These are phyloP conservation scores for Cladosporium cucumerinum DNA, from an alignment of 2,329 filamentous ascomycete species.

Conservation along the genomic window DNA sequence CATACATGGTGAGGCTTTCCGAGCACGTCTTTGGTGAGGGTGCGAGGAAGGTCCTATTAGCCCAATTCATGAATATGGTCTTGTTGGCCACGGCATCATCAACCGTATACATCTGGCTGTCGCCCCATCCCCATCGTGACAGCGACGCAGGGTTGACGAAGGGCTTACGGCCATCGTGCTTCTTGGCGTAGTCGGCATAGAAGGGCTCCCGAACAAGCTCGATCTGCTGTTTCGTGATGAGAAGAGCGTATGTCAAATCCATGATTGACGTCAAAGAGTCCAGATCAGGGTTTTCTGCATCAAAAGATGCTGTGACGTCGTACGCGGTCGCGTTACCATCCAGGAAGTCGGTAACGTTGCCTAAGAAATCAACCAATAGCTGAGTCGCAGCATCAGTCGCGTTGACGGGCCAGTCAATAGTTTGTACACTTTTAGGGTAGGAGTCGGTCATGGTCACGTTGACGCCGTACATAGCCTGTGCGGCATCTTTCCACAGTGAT, in stretches of 20 bases:
- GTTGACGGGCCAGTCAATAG: constrained; percentile 38
- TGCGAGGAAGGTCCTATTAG: constrained; percentile 45
- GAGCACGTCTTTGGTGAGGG: constrained; percentile 46
- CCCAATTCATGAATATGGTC: constrained; percentile 49
- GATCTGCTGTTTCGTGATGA: constrained; percentile 46
- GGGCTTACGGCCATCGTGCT: constrained; percentile 42
- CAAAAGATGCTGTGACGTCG: constrained; percentile 29
- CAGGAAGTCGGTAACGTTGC: constrained; percentile 41
- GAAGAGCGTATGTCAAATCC: constrained; percentile 41
- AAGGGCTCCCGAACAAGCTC: constrained; percentile 44
- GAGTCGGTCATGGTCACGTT: constrained; percentile 39
- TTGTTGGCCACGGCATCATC: constrained; percentile 50
- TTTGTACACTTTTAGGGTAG: constrained; percentile 41
- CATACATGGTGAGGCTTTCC: constrained; percentile 49
- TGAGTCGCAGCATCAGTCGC: constrained; percentile 34
- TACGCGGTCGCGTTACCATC: constrained; percentile 34
- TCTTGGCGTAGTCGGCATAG: constrained; percentile 45
- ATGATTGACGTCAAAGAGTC: constrained; percentile 35
- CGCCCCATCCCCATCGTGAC: constrained; percentile 48
- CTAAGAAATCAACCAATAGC: constrained; percentile 39
- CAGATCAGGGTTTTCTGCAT: constrained; percentile 26
- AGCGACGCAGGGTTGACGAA: constrained; percentile 51
- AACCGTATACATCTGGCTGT: constrained; percentile 37
- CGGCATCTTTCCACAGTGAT: constrained; percentile 38
- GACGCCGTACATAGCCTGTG: constrained; percentile 40